phyloP scores from a whole-genome alignment of 176 grass and related monocot species.

The Carex littledalei region DNA sequence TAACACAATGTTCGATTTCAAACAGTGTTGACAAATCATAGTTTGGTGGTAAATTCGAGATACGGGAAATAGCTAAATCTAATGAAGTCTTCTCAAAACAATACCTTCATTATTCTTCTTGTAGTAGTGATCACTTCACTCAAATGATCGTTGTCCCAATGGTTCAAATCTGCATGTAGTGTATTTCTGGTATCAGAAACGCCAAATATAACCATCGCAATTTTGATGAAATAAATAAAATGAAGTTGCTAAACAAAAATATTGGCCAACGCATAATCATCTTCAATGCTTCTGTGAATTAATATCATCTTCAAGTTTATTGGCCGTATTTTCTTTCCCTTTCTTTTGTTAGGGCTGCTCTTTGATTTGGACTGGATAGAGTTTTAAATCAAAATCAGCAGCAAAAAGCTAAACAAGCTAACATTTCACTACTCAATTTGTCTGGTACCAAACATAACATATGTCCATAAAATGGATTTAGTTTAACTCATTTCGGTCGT shows the following conservation, averaged over 20 bases:
- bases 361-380: background rate
- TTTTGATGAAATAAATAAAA: background rate
- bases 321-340: background rate
- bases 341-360: background rate
- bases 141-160: background rate
- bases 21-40: background rate
- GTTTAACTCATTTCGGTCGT: background rate
- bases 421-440: background rate
- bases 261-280: background rate
- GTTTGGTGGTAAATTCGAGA: background rate
- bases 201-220: background rate
- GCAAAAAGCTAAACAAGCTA: background rate
- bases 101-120: slow-evolving; percentile 7
- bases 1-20: background rate
- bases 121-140: background rate
- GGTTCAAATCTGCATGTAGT: background rate
- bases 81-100: background rate
- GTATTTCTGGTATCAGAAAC: background rate
- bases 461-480: background rate
- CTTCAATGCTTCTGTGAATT: background rate
- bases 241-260: background rate
- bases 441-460: background rate
- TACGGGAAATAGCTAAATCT: background rate
- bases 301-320: background rate
- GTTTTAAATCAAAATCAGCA: background rate